Evolutionary conservation across 2,329 filamentous ascomycete genomes (phyloP).

Genomic region (Orbilia blumenaviensis): DNA sequence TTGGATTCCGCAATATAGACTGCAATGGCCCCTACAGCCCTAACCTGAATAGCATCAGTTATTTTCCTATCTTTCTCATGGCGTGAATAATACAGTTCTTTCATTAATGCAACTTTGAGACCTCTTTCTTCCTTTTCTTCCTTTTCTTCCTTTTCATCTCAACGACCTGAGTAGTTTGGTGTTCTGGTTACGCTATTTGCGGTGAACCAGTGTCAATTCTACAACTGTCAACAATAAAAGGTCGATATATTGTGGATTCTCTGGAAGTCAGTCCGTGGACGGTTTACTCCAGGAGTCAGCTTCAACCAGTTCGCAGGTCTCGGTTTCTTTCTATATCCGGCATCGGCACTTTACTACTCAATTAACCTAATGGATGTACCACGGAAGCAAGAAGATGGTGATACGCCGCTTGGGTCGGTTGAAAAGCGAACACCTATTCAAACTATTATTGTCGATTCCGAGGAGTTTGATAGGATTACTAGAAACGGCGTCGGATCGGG

Average conservation of each 20-base stretch:
- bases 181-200: constrained; percentile 9
- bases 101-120: constrained; percentile 1
- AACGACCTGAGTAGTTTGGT: not conserved
- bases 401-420: not conserved
- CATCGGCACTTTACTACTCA: not conserved
- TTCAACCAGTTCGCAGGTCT: not conserved
- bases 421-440: constrained; percentile 24
- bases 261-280: not conserved
- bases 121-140: not conserved
- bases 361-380: constrained; percentile 12
- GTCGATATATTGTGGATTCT: constrained; percentile 4
- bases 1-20: constrained; percentile 31
- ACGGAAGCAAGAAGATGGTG: not conserved
- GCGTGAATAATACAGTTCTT: not conserved
- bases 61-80: constrained; percentile 13
- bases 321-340: not conserved
- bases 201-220: constrained; percentile 15
- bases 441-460: constrained; percentile 33
- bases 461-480: constrained; percentile 41
- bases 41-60: constrained; percentile 8
- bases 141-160: constrained; percentile 6
- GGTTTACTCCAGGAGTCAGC: not conserved
- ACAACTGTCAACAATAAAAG: not conserved
- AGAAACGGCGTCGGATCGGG: not conserved
- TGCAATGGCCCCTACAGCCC: not conserved